phyloP scores from a whole-genome alignment of 768 basidiomycete genomes.

The Paxillus rubicundulus region DNA sequence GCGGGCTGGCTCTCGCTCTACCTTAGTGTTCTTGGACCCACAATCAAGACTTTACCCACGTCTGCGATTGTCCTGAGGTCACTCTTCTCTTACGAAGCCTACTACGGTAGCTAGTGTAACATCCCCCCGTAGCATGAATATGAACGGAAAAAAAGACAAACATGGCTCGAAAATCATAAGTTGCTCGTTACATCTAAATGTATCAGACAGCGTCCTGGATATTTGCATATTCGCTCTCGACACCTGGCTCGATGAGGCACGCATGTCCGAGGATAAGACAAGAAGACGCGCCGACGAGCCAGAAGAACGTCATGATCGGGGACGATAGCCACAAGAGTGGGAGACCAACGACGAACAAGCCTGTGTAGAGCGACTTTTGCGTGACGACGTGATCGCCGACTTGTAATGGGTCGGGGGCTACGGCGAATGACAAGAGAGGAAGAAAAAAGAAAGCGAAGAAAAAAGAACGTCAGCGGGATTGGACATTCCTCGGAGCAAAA shows the following conservation, averaged over 20 bases:
- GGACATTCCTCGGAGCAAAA: neutral
- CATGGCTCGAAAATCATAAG: too few relatives aligned
- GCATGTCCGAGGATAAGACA: conserved; percentile 88
- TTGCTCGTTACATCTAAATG: too few relatives aligned
- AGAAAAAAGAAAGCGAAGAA: too few relatives aligned
- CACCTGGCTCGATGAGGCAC: conserved; percentile 85
- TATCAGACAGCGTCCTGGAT: conserved; percentile 67
- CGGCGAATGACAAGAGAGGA: too few relatives aligned
- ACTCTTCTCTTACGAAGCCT: too few relatives aligned
- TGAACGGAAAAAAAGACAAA: too few relatives aligned
- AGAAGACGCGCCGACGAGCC: conserved; percentile 86
- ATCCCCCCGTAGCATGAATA: too few relatives aligned
- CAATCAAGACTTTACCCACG: too few relatives aligned
- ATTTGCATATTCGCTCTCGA: conserved; percentile 87
- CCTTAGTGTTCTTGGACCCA: too few relatives aligned
- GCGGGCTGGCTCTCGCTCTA: too few relatives aligned
- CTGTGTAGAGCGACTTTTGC: conserved; percentile 85
- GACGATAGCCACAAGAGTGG: conserved; percentile 81
- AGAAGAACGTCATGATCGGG: conserved; percentile 84
- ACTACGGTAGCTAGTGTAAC: too few relatives aligned
- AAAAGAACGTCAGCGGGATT: neutral
- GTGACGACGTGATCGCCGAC: conserved; percentile 79
- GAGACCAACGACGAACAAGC: conserved; percentile 87
- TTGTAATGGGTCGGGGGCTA: conserved; percentile 84
- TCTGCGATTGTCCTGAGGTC: too few relatives aligned